Conservation (phyloP, 257 asterid genomes). For the Gentiana straminea region DNA sequence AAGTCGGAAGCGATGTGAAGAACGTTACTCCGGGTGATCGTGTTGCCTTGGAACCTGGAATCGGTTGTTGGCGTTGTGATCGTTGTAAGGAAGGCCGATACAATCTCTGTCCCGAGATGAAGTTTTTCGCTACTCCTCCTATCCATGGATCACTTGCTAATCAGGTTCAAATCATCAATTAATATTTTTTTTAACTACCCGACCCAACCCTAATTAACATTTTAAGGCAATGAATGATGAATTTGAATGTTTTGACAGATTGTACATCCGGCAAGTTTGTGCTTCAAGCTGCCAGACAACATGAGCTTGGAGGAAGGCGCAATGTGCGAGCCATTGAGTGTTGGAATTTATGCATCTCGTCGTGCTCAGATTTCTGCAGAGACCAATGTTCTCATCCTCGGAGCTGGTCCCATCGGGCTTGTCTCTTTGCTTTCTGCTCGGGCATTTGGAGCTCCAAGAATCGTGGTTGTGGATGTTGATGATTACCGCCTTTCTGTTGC, state of each 20-base stretch:
- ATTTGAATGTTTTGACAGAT: constrained; percentile 22
- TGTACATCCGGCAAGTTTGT: constrained; percentile 71
- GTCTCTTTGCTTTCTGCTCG: constrained; percentile 65
- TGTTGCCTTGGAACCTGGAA: not conserved
- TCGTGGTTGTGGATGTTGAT: constrained; percentile 57
- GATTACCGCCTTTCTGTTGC: constrained; percentile 51
- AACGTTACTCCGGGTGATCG: constrained; percentile 5
- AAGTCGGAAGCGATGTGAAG: constrained; percentile 1
- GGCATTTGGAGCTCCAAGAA: constrained; percentile 69
- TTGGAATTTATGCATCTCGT: constrained; percentile 66
- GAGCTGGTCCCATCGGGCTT: constrained; percentile 73
- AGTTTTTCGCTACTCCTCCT: too few relatives aligned
- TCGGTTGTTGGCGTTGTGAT: not conserved
- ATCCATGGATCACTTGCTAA: not conserved
- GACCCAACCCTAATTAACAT: not conserved
- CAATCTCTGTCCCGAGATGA: not conserved
- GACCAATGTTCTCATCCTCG: constrained; percentile 60
- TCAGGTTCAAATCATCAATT: not conserved
- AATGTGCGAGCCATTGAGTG: constrained; percentile 81
- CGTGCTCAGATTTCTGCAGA: constrained; percentile 66
- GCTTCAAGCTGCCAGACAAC: constrained; percentile 62
- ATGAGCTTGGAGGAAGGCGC: constrained; percentile 92
- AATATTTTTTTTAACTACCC: not conserved
- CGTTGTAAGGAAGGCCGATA: constrained; percentile 8
- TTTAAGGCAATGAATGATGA: not conserved